Base-by-base conservation (phyloP, 495 filamentous ascomycete genomes). In the Evansstolkia leycettana region DNA sequence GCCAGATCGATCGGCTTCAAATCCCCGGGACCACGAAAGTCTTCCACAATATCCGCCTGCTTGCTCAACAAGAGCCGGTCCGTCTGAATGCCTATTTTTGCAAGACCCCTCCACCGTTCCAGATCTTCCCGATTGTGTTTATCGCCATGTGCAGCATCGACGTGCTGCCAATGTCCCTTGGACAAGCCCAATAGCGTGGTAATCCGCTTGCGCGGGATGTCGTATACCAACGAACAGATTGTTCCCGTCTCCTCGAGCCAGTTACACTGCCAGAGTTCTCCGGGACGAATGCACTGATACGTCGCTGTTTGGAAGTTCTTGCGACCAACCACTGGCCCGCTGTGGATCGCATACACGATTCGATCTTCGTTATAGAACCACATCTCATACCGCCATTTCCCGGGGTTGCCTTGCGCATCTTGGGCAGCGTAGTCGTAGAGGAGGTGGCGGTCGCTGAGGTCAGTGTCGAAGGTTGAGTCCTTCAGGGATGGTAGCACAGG, bases 361-460 rank as follows among this genome's bases (percentile, higher is more conserved):
- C 57, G 51, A 32, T 58, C 52, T 7, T 52, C 47, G 34, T 59
- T 59, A 31, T 57, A 54, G 42, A 64, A 64, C 54, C 57, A 62
- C 54, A 63, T 57, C 27, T 64, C 59, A 38, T 64, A 63, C 11
- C 57, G 55, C 62, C 60, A 63, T 45, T 57, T 64, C 32, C 59
- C 50, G 1, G 53, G 46, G n/a, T 52, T 51, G 11, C 55, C 51
- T 10, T 48, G n/a, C 11, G 33, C 33, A 31, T 54, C 48, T 19
- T 54, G 36, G 2, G 51, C 54, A 6, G 39, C 47, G 29, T 58
- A 61, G 42, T 67, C 55, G 38, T 67, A 65, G 16, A 64, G 54
- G 20, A 62, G 45, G 34, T 65, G 61, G 15, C 57, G 53, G 33
- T 63, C 46, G 18, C 41, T 42, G 20, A 64, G 39, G 34, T 66